Evolutionary conservation across 768 basidiomycete genomes (phyloP).

Genomic region (Chiua virens): DNA sequence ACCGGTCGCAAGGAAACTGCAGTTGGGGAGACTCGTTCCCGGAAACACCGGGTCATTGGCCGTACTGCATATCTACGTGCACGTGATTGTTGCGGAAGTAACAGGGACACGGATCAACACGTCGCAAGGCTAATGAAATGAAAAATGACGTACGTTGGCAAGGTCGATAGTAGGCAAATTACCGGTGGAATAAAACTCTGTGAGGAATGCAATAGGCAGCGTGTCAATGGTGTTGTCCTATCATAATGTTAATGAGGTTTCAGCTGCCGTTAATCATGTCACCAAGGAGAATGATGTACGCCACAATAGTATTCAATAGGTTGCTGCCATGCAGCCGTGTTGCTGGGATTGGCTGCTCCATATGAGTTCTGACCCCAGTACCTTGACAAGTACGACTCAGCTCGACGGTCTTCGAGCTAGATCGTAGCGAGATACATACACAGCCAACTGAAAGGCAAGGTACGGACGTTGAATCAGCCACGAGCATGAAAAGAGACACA

Average conservation of each 20-base stretch:
- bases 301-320: constrained; percentile 33
- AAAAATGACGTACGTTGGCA: constrained; percentile 45
- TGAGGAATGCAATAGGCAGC: constrained; percentile 61
- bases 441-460: constrained; percentile 20
- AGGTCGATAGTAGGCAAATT: constrained; percentile 60
- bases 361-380: constrained; percentile 41
- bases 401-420: neutral
- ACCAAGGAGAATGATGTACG: constrained; percentile 7
- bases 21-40: constrained; percentile 63
- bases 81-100: neutral
- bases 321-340: constrained; percentile 31
- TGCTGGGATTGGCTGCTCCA: constrained; percentile 25
- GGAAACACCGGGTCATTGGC: constrained; percentile 56
- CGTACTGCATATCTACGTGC: constrained; percentile 60
- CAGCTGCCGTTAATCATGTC: neutral
- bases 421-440: constrained; percentile 12
- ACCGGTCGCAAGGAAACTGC: constrained; percentile 55
- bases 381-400: constrained; percentile 6
- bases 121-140: neutral
- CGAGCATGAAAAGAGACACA: neutral
- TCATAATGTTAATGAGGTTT: too few species aligned
- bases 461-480: neutral
- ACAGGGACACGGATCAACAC: neutral
- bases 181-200: constrained; percentile 58
- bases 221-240: constrained; percentile 60